Percentiles rank a stretch among this genome's conserved stretches.
phyloP scores from a whole-genome alignment of 2,329 filamentous ascomycete genomes.

The Fusarium sp. region DNA sequence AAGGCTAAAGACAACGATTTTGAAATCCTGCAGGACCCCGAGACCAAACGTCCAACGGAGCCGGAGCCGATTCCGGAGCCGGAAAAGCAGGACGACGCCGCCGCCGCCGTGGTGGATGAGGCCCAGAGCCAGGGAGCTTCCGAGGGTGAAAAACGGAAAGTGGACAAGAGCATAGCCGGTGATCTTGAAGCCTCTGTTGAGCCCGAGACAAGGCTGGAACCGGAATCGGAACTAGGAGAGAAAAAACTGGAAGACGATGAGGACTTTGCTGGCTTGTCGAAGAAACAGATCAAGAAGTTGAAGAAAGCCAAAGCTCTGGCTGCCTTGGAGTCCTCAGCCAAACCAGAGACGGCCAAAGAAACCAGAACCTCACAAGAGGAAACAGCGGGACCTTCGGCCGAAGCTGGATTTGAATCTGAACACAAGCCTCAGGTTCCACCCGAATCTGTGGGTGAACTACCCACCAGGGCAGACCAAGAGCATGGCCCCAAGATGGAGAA shows the following conservation, averaged over 20 bases:
- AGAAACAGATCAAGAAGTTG: constrained; percentile 47
- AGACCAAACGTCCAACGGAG: constrained; percentile 44
- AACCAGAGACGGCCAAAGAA: constrained; percentile 36
- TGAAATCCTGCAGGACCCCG: constrained; percentile 49
- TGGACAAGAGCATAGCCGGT: constrained; percentile 35
- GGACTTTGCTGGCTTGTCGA: constrained; percentile 47
- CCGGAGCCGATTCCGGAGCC: constrained; percentile 44
- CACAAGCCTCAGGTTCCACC: constrained; percentile 23
- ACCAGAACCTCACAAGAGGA: constrained; percentile 30
- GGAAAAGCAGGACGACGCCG: constrained; percentile 48
- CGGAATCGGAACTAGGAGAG: constrained; percentile 37
- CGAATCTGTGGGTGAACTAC: constrained; percentile 27
- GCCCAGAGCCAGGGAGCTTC: constrained; percentile 36
- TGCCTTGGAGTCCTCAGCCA: constrained; percentile 31
- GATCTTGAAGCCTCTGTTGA: constrained; percentile 37
- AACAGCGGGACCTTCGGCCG: constrained; percentile 30
- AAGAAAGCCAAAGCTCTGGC: constrained; percentile 45
- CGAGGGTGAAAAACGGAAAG: constrained; percentile 33
- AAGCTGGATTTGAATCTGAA: constrained; percentile 40
- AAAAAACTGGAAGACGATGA: constrained; percentile 40
- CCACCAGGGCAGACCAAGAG: constrained; percentile 26
- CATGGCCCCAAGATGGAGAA: constrained; percentile 41
- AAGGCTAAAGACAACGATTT: constrained; percentile 51
- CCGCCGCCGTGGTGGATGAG: constrained; percentile 45
- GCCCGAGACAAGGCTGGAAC: constrained; percentile 35